Evolutionary conservation across 2,329 filamentous ascomycete genomes (phyloP), one percentile per base, ranked within the genome.

Genomic region (Colletotrichum euphorbiae): DNA sequence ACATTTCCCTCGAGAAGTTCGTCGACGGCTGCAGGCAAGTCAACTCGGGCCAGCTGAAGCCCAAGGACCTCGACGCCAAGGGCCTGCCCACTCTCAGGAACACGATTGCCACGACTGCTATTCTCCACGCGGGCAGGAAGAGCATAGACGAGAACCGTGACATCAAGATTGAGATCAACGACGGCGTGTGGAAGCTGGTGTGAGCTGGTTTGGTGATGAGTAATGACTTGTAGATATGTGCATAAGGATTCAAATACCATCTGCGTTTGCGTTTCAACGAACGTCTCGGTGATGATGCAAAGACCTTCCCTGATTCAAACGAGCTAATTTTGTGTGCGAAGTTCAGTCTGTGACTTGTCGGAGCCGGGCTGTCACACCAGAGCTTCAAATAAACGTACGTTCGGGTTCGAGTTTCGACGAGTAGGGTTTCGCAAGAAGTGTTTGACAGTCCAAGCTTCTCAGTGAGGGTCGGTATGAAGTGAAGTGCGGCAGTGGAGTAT

Each of bases 1-100:
- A 98, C 80, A 88, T 97, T 67, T 96, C 92, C 19, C 94, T 98
- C 75, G 94, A 98, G 83, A 98, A 98, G 81, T 98, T 98, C 79
- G 90, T 98, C 56, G 93, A 98, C 77, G 94, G 91, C 12, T 93
- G 93, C 76, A 89, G 89, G 50, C 87, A 89, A 6, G 83, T 98
- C 60, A 97, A 96, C 75, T 88, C 91, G 33, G 91, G 92, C 21
- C 84, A 85, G 48, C 83, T 90, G 54, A 93, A 87, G 57, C 85
- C 95, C 1, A 90, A 90, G 28, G 90, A 94, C 71, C 84, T 98
- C 36, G 94, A 98, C 74, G 85, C 86, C 72, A 90, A 94, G 74
- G 91, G 92, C 0, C 80, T 98, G 71, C 94, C 94, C 1, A 98
- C 95, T 11, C 81, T 98, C 72, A 89, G 85, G 77, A 98, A 98